Evolutionary conservation across 768 basidiomycete species (phyloP).

Genomic region (Russula brevipes): DNA sequence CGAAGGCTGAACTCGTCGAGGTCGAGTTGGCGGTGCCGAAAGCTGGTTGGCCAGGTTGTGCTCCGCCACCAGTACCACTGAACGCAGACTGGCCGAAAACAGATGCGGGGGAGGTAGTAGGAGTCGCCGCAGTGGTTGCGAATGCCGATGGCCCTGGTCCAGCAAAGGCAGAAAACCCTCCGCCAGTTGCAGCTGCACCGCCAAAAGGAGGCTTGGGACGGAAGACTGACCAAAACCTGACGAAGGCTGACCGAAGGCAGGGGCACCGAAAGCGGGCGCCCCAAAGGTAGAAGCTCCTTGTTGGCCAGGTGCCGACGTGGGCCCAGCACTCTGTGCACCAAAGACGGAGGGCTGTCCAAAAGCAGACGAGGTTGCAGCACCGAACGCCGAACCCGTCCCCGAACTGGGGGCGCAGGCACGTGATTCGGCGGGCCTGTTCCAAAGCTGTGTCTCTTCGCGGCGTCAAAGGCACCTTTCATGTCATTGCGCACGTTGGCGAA

Average conservation of each 20-base stretch:
- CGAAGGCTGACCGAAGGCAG: constrained; percentile 29
- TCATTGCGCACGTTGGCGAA: constrained; percentile 43
- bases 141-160: constrained; percentile 23
- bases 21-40: constrained; percentile 26
- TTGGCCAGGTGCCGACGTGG: constrained; percentile 21
- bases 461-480: constrained; percentile 37
- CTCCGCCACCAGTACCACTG: not conserved
- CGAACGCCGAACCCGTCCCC: constrained; percentile 17
- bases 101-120: constrained; percentile 6
- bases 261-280: constrained; percentile 26
- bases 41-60: constrained; percentile 10
- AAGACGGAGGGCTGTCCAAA: constrained; percentile 36
- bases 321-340: constrained; percentile 25
- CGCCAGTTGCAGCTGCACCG: not conserved
- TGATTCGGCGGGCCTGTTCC: constrained; percentile 19
- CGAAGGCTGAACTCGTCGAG: constrained; percentile 36
- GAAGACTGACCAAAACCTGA: constrained; percentile 27
- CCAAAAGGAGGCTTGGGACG: constrained; percentile 21
- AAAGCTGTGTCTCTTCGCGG: constrained; percentile 43
- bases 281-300: constrained; percentile 39
- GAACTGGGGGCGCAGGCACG: constrained; percentile 4
- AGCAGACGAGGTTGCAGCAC: constrained; percentile 23
- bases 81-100: constrained; percentile 29
- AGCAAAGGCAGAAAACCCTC: constrained; percentile 23
- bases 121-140: constrained; percentile 5